phyloP scores from a whole-genome alignment of 345 rosid genomes.

The Orychophragmus violaceus region DNA sequence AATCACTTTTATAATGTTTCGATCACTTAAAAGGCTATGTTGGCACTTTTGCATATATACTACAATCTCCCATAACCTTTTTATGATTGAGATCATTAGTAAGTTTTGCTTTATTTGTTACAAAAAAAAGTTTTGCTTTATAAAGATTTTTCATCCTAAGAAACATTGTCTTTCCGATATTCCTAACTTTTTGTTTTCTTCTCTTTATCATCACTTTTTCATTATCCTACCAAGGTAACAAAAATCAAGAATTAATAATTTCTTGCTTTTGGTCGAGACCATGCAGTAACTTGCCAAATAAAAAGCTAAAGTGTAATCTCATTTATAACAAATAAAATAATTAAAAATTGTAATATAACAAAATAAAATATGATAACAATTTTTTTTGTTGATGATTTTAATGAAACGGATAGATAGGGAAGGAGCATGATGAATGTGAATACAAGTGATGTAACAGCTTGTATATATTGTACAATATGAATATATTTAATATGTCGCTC shows the following conservation, averaged over 20 bases:
- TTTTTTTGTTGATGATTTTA: neutral
- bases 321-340: neutral
- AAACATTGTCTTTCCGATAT: conserved; percentile 13
- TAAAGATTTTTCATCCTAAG: neutral
- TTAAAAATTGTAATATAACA: neutral
- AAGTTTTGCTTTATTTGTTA: too few relatives aligned
- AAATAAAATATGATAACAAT: neutral
- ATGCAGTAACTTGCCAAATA: neutral
- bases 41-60: conserved; percentile 23
- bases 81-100: conserved; percentile 12
- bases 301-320: neutral
- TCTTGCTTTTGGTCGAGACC: conserved; percentile 20
- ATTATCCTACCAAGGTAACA: neutral
- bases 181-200: conserved; percentile 1
- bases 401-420: conserved; percentile 21
- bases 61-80: conserved; percentile 11
- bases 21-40: conserved; percentile 14
- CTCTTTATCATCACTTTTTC: conserved; percentile 4
- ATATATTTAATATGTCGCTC: conserved; percentile 22
- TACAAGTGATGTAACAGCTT: conserved; percentile 21
- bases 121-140: too few relatives aligned
- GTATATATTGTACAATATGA: conserved; percentile 16
- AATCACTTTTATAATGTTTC: neutral
- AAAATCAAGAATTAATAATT: conserved; percentile 8
- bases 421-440: conserved; percentile 34